Percentiles rank a stretch among this genome's conserved stretches.
Evolutionary conservation across 306 rosid genomes (phyloP).

Genomic region (Luffa aegyptiaca): DNA sequence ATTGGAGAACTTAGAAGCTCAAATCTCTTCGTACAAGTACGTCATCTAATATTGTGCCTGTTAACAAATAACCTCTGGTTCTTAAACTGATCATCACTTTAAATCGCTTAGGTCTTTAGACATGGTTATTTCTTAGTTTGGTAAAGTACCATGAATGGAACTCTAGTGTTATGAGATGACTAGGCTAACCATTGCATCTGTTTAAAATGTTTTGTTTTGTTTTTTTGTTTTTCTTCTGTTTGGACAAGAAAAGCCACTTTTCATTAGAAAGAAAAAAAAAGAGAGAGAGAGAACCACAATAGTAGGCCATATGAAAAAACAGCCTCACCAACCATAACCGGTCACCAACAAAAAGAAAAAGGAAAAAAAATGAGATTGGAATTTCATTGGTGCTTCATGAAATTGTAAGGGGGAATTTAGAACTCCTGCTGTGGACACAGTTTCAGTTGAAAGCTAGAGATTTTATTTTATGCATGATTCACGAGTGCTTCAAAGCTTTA

Average conservation of each 20-base stretch:
- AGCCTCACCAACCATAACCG: not conserved
- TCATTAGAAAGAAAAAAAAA: not conserved
- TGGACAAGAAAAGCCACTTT: not conserved
- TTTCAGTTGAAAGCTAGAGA: not conserved
- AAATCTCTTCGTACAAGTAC: slow-evolving; percentile 74
- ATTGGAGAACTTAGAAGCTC: slow-evolving; percentile 71
- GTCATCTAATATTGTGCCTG: slow-evolving; percentile 11
- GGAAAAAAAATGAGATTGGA: not conserved
- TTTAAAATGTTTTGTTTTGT: not conserved
- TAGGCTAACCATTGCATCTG: not conserved
- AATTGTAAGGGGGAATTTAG: not conserved
- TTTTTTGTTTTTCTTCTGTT: not conserved
- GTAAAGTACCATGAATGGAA: not conserved
- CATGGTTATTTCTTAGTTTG: not conserved
- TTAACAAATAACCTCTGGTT: slow-evolving; percentile 3
- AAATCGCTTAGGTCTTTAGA: not conserved
- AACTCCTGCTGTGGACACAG: not conserved
- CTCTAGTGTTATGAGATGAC: not conserved
- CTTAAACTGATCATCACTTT: not conserved
- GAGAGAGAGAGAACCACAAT: not conserved
- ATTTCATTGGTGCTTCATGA: not conserved
- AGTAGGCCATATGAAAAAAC: not conserved
- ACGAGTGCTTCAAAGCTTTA: not conserved
- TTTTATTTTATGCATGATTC: not conserved
- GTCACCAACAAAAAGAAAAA: not conserved